A percentile compares a stretch with the other conserved stretches of the same genome.
phyloP scores from a whole-genome alignment of 768 basidiomycete genomes.

The Boletellus sp. region DNA sequence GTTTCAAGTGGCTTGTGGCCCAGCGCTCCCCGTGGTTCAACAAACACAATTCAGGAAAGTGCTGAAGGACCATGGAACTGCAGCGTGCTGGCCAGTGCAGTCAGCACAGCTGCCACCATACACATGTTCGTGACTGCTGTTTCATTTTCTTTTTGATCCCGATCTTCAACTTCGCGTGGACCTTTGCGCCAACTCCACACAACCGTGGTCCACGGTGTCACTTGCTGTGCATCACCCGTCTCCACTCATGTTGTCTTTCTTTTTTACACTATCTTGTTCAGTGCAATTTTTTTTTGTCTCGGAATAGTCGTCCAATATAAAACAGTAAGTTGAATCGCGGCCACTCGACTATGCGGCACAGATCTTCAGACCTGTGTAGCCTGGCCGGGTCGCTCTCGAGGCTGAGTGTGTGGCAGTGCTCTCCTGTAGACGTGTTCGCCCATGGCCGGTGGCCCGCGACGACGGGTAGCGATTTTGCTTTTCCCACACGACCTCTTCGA shows the following conservation, averaged over 20 bases:
- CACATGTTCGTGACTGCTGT: slow-evolving; percentile 47
- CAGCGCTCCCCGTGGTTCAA: slow-evolving; percentile 63
- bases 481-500: slow-evolving; percentile 5
- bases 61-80: slow-evolving; percentile 61
- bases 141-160: neutral
- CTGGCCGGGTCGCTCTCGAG: too few relatives aligned
- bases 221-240: neutral
- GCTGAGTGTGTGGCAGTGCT: neutral
- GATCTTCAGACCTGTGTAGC: too few relatives aligned
- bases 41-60: too few relatives aligned
- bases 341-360: too few relatives aligned
- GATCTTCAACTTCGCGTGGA: slow-evolving; percentile 15
- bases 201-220: slow-evolving; percentile 7
- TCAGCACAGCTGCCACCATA: slow-evolving; percentile 82
- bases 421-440: neutral
- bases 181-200: neutral
- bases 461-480: neutral
- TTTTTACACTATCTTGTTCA: neutral
- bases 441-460: too few relatives aligned
- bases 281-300: neutral
- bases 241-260: neutral
- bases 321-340: neutral
- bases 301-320: neutral
- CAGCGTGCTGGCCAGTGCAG: slow-evolving; percentile 69
- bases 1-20: slow-evolving; percentile 45